Evolutionary conservation across 2,329 filamentous ascomycete species (phyloP), one percentile per base, ranked within the genome.

Genomic region (Colletotrichum melonis): DNA sequence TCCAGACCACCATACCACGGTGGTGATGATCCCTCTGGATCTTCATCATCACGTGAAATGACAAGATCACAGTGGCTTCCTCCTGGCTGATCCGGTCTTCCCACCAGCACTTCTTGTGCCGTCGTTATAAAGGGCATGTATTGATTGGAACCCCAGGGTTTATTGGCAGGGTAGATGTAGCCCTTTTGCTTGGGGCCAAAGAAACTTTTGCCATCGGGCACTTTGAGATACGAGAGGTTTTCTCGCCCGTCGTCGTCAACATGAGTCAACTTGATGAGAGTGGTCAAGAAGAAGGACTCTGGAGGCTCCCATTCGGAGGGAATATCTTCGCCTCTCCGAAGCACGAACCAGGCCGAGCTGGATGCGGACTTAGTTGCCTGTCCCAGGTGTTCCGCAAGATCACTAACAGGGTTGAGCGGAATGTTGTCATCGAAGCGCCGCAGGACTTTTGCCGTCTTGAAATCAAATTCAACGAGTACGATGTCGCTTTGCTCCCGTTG

Each of bases 71-170:
- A 63, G 57, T 65, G 64, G 24, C 22, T 30, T 26, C 24, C 56
- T 14, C 65, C 65, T 6, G 65, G 63, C 4, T 30, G 62, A 3
- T 49, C 19, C 1, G 73, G 67, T 1, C 14, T 67, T 1, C 78
- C 79, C 3, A 78, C 60, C 5, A 82, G 52, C 5, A 81, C 76
- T 4, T 81, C 78, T 6, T 79, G 72, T 0, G 78, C 76, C 0
- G 76, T 75, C 32, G 63, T 73, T 22, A 82, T 62, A 30, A 78
- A 77, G 0, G 63, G 64, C 52, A 77, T 77, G 68, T 76, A 82
- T 57, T 80, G 77, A 56, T 81, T 77, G 14, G 76, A 74, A 2
- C 74, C 78, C 72, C 77, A 81, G 24, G 67, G n/a, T 22, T 55
- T 42, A 16, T 12, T n/a, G 12, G 22, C 4, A 32, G 32, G 28